These are phyloP conservation scores for Chrysanthemum makinoi DNA, from an alignment of 129 eudicot species.

Conservation along the genomic window DNA sequence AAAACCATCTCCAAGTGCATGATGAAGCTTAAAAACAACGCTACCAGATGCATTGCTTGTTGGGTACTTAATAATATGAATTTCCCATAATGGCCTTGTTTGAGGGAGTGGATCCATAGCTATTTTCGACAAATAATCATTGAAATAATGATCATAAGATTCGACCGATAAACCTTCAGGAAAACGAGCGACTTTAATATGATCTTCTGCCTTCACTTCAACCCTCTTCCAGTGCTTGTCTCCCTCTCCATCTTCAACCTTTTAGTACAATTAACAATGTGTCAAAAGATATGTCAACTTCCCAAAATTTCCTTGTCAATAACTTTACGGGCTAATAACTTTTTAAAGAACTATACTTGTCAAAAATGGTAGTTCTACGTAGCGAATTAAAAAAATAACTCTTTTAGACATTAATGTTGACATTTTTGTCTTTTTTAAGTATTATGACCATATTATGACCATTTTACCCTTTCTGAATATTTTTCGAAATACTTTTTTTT, in stretches of 20 bases:
- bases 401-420: no score
- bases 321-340: no score
- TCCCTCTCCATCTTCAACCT: slow-evolving; percentile 45
- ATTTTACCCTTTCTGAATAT: no score
- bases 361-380: no score
- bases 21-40: slow-evolving; percentile 58
- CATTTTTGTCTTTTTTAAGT: no score
- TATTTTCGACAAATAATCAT: slow-evolving; percentile 45
- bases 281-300: neutral
- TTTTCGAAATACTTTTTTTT: no score
- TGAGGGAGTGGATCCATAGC: slow-evolving; percentile 45
- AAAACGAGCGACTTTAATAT: slow-evolving; percentile 39
- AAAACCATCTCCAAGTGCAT: slow-evolving; percentile 71
- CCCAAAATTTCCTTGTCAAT: neutral
- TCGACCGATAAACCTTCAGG: slow-evolving; percentile 39
- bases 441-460: no score
- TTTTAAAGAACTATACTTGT: no score
- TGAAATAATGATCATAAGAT: slow-evolving; percentile 37
- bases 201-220: slow-evolving; percentile 51
- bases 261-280: neutral
- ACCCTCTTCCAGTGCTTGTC: slow-evolving; percentile 62
- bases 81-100: slow-evolving; percentile 55
- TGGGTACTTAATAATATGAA: slow-evolving; percentile 54
- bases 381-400: no score
- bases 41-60: slow-evolving; percentile 62